A percentile compares a stretch with the other conserved stretches of the same genome.
Conservation (phyloP, 495 filamentous ascomycete genomes). For the Patellaria atrata region DNA sequence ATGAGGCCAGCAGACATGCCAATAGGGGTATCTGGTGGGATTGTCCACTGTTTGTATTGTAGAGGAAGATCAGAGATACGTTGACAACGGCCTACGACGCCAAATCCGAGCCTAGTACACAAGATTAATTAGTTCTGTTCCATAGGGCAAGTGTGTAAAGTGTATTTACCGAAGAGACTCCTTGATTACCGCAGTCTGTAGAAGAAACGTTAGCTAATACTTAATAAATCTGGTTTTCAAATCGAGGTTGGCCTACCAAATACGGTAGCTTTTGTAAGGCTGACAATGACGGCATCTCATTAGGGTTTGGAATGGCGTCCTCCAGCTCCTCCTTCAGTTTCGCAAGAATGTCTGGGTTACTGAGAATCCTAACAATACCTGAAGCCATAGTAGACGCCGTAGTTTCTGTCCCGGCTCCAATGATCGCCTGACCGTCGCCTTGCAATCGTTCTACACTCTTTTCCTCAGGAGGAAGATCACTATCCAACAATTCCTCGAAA, state of each 20-base stretch:
- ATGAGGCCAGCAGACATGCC: conserved; percentile 17
- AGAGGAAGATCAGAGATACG: too few species aligned
- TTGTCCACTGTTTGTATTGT: conserved; percentile 4
- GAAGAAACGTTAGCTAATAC: too few species aligned
- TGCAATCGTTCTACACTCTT: not conserved
- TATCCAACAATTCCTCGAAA: conserved; percentile 1
- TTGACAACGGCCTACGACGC: too few species aligned
- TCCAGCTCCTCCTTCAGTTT: not conserved
- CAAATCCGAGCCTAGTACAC: too few species aligned
- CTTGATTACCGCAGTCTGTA: too few species aligned
- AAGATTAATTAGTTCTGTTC: too few species aligned
- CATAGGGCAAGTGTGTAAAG: too few species aligned
- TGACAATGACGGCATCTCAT: not conserved
- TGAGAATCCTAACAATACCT: too few species aligned
- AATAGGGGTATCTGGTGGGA: conserved; percentile 6
- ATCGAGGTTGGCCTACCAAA: too few species aligned
- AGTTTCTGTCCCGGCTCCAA: conserved; percentile 6
- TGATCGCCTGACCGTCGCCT: conserved; percentile 1
- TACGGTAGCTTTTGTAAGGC: conserved; percentile 5
- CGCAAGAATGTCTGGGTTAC: not conserved
- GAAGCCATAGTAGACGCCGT: conserved; percentile 3
- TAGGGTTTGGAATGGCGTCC: not conserved
- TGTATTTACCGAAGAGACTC: too few species aligned
- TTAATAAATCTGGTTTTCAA: too few species aligned
- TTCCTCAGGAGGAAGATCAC: not conserved